Evolutionary conservation across 495 filamentous ascomycete species (phyloP).

Genomic region (Podospora anserina): DNA sequence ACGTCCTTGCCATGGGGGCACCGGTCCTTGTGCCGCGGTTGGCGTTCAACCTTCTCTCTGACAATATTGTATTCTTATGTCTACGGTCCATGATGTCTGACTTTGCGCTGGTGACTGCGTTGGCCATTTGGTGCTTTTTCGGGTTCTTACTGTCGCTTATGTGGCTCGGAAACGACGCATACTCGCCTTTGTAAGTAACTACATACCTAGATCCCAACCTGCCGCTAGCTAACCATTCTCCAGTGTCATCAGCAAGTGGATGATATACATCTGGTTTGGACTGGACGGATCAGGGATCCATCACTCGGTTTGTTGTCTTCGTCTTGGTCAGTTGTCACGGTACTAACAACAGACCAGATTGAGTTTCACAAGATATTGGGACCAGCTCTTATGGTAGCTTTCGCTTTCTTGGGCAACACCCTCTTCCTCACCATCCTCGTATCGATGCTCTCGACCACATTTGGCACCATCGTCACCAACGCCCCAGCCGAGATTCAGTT

Average conservation of each 20-base stretch:
- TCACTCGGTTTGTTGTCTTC: conserved; percentile 45
- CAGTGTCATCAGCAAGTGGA: conserved; percentile 69
- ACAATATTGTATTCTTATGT: conserved; percentile 70
- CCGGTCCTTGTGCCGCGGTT: conserved; percentile 68
- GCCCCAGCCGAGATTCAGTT: conserved; percentile 69
- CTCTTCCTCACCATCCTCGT: conserved; percentile 74
- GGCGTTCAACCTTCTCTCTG: conserved; percentile 70
- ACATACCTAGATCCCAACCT: neutral
- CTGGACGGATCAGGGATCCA: conserved; percentile 70
- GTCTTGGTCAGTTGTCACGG: neutral
- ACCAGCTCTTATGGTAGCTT: conserved; percentile 65
- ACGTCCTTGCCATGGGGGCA: conserved; percentile 66
- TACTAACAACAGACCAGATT: conserved; percentile 27
- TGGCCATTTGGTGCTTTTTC: conserved; percentile 69
- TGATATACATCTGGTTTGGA: conserved; percentile 80
- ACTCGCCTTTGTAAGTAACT: conserved; percentile 39
- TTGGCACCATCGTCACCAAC: conserved; percentile 61
- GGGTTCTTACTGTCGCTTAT: conserved; percentile 69
- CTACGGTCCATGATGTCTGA: conserved; percentile 72
- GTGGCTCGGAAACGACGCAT: conserved; percentile 57
- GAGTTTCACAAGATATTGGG: conserved; percentile 66
- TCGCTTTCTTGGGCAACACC: conserved; percentile 72
- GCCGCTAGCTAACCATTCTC: conserved; percentile 19
- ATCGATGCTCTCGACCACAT: conserved; percentile 71
- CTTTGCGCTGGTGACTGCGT: conserved; percentile 60